Evolutionary conservation across 495 filamentous ascomycete species (phyloP), one percentile per base, ranked within the genome.

Genomic region (Aspergillus heteromorphus): DNA sequence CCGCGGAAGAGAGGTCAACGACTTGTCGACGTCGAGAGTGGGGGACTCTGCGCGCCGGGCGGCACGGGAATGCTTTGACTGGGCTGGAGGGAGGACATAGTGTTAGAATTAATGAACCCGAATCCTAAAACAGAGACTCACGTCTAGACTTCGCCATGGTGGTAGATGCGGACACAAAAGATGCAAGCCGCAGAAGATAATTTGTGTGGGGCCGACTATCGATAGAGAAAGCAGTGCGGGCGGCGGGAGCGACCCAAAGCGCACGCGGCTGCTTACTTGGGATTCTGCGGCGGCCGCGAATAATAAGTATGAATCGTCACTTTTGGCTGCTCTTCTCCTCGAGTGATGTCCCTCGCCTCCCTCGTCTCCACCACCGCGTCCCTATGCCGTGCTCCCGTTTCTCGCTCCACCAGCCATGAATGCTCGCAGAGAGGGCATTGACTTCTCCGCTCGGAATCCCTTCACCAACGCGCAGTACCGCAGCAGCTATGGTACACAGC

Each of bases 1-100:
- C 10, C 81, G 77, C 42, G 80, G 79, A 43, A 80, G 72, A 48
- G 79, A 65, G 58, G 83, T 84, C 34, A 92, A 70, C 2, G 87
- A 90, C 72, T 89, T 89, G 73, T 91, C 87, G 55, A 83, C 75
- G 64, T 91, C 74, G 68, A 89, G 80, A 65, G 83, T 77, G 11
- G 85, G 87, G 13, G 87, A 87, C 20, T 80, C 81, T 36, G 80
- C 88, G 48, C 90, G 83, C 61, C 86, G 79, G 58, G 85, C 86
- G 23, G 85, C 86, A 30, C 88, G 85, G 48, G 88, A 89, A 70
- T 87, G 87, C 47, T 79, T 55, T 3, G 78, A 76, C 41, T 66
- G 56, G 30, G 65, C 76, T 83, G 60, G 25, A 42, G 58, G 20
- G 43, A 51, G 48, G 14, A 13, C 17, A 31, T 50, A 42, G 29